Evolutionary conservation across 176 grass and related monocot species (phyloP).

Genomic region (maize (Zea mays)): DNA sequence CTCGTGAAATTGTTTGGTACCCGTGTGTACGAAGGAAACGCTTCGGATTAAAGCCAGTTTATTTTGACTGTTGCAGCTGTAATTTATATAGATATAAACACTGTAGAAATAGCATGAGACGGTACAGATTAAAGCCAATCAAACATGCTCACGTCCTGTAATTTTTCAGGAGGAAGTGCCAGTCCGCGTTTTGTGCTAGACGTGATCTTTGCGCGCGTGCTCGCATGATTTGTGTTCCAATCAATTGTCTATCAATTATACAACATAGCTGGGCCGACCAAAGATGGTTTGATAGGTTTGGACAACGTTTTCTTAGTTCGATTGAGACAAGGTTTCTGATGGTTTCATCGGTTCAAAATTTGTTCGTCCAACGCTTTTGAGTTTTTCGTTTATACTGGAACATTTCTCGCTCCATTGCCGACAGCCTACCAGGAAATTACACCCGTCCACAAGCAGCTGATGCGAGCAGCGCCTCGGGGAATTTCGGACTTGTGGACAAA

Average conservation of each 20-base stretch:
- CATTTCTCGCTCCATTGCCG: neutral
- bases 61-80: no score
- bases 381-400: neutral
- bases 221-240: conserved; percentile 14
- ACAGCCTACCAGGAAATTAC: neutral
- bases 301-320: neutral
- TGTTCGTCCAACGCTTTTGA: neutral
- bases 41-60: no score
- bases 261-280: conserved; percentile 29
- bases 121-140: no score
- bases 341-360: neutral
- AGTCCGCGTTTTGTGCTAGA: conserved; percentile 15
- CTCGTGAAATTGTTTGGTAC: conserved; percentile 29
- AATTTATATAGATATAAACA: no score
- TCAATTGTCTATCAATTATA: neutral
- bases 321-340: neutral
- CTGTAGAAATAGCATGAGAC: neutral
- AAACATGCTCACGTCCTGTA: no score
- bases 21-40: no score
- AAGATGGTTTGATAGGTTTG: conserved; percentile 1
- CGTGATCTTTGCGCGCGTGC: conserved; percentile 33
- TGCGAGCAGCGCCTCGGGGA: neutral
- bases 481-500: conserved; percentile 4
- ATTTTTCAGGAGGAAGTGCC: neutral
- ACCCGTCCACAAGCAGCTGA: neutral